Evolutionary conservation across 495 filamentous ascomycete genomes (phyloP).

Genomic region (Acidomyces sp.): DNA sequence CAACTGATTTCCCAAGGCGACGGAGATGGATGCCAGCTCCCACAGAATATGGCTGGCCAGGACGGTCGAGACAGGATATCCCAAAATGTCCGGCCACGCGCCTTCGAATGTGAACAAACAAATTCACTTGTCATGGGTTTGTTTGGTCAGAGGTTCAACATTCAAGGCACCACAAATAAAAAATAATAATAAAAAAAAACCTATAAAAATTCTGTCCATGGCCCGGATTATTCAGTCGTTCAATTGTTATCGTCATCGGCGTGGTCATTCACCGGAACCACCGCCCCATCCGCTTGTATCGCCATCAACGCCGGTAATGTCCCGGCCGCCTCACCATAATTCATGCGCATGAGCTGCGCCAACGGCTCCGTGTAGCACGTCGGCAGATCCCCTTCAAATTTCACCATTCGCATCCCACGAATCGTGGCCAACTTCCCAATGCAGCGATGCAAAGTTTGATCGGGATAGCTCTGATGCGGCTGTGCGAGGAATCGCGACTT

Average conservation of each 20-base stretch:
- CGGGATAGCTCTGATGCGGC: constrained; percentile 5
- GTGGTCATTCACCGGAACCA: constrained; percentile 1
- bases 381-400: constrained; percentile 11
- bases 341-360: constrained; percentile 4
- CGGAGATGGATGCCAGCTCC: too few relatives aligned
- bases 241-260: not conserved
- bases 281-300: not conserved
- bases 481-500: constrained; percentile 3
- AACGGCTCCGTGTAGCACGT: constrained; percentile 9
- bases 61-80: too few relatives aligned
- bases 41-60: too few relatives aligned
- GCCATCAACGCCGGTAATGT: constrained; percentile 1
- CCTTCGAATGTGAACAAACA: too few relatives aligned
- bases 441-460: constrained; percentile 1
- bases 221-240: too few relatives aligned
- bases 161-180: too few relatives aligned
- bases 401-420: constrained; percentile 4
- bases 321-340: not conserved
- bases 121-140: too few relatives aligned
- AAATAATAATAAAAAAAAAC: too few relatives aligned
- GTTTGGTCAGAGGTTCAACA: too few relatives aligned
- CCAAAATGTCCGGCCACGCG: too few relatives aligned
- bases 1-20: too few relatives aligned
- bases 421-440: constrained; percentile 6
- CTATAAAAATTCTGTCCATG: too few relatives aligned